These are phyloP conservation scores for Microstroma glucosiphilum DNA, from an alignment of 1,284 basidiomycete genomes.

Conservation along the genomic window DNA sequence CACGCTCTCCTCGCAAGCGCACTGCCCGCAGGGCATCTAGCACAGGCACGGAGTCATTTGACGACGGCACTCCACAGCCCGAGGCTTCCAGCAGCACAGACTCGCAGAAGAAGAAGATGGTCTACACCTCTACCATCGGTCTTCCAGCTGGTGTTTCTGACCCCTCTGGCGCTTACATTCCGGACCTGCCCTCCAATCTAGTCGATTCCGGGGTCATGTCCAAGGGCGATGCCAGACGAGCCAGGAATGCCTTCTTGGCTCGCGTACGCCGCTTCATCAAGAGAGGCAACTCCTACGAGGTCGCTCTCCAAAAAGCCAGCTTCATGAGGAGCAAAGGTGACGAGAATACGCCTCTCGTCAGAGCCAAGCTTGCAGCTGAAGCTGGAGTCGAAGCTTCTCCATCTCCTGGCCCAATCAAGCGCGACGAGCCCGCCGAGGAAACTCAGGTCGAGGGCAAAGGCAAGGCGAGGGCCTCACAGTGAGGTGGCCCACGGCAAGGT, in stretches of 20 bases:
- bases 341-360: constrained; percentile 22
- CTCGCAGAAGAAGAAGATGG: constrained; percentile 20
- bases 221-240: constrained; percentile 27
- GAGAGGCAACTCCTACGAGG: constrained; percentile 22
- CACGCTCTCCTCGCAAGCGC: too few relatives aligned
- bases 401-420: too few relatives aligned
- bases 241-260: constrained; percentile 31
- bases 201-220: constrained; percentile 25
- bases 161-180: constrained; percentile 28
- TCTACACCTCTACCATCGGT: constrained; percentile 22
- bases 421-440: too few relatives aligned
- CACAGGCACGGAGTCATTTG: too few relatives aligned
- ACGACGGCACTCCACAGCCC: too few relatives aligned
- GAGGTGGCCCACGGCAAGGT: too few relatives aligned
- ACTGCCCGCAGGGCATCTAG: too few relatives aligned
- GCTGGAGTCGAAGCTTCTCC: not conserved
- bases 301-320: constrained; percentile 27
- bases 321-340: constrained; percentile 26
- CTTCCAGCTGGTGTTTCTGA: constrained; percentile 25
- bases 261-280: constrained; percentile 28
- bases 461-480: too few relatives aligned
- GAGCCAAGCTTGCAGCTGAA: constrained; percentile 21
- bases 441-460: too few relatives aligned
- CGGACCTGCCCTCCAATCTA: constrained; percentile 30
- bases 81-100: too few relatives aligned